Conservation (phyloP, 805 yeast species). For the Candida argentea region DNA sequence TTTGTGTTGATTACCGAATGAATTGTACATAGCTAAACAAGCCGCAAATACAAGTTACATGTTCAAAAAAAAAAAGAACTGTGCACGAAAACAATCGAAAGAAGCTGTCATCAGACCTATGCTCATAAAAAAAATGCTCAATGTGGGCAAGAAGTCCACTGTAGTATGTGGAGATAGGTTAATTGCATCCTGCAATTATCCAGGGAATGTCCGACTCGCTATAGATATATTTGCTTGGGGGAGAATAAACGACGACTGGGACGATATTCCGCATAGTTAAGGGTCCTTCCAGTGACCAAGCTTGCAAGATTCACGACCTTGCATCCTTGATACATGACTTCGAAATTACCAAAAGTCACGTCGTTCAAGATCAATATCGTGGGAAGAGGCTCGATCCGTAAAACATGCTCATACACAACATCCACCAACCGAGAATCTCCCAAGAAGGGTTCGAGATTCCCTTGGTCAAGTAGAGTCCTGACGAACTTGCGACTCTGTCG, state of each 20-base stretch:
- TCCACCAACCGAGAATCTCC: conserved; percentile 49
- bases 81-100: no score
- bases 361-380: conserved; percentile 54
- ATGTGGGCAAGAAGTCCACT: no score
- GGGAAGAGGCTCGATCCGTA: conserved; percentile 75
- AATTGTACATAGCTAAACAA: no score
- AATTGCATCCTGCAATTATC: no score
- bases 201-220: no score
- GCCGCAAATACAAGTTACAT: no score
- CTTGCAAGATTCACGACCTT: conserved; percentile 55
- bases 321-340: conserved; percentile 75
- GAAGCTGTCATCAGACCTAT: no score
- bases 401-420: conserved; percentile 59
- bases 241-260: conserved; percentile 48
- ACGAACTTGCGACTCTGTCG: conserved; percentile 61
- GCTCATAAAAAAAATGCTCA: no score
- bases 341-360: conserved; percentile 58
- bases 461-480: conserved; percentile 80
- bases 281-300: conserved; percentile 20
- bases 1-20: no score
- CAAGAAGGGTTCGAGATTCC: conserved; percentile 75
- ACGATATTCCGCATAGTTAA: conserved; percentile 64
- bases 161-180: no score
- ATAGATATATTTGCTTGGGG: conserved; percentile 38
- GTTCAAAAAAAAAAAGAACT: no score